Evolutionary conservation across 352 stramenopile genomes (phyloP), one percentile per base, ranked within the genome.

Genomic region (Globisporangium paroecandrum): DNA sequence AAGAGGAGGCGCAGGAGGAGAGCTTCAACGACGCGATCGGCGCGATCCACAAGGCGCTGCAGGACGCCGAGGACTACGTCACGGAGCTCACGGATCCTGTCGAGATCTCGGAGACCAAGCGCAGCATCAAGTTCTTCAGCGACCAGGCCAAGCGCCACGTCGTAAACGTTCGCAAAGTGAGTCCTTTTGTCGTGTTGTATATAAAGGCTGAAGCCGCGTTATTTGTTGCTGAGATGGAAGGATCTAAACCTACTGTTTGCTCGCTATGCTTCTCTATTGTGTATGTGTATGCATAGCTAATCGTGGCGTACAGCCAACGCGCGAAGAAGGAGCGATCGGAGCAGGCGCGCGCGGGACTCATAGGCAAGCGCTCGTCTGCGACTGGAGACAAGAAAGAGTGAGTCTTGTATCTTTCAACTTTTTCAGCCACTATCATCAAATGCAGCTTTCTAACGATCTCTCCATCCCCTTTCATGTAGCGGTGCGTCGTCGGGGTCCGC

Each of bases 1-100:
- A 94, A 58, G 86, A 94, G 69, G 78, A 85, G 66, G 62, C 59
- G 27, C 68, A 91, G 7, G 82, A 91, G 63, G 79, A 88, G 58
- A 77, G 79, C 38, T 72, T 92, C 57, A 85, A 72, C 64, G 82
- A 77, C 20, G 73, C 72, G 13, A 74, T 90, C 36, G 57, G 67
- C 24, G 55, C 71, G 43, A 79, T 81, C 49, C 69, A 74, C 53
- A 69, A 71, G 20, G 78, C 76, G 24, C 18, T 92, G 20, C 49
- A 66, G 3, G 66, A 74, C 0, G 76, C 75, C 2, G 73, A 86
- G n/a, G 82, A 92, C 27, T 79, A 58, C 63, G 57, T 74, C 2
- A 62, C 81, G 47, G 83, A 90, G 67, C 64, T 87, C 29, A 41
- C 38, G 55, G 74, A 82, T 59, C 53, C 77, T 56, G 68, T 59